These are phyloP conservation scores for Neotropicomus parvogracilis DNA, from an alignment of 1,284 basidiomycete species.

Conservation along the genomic window DNA sequence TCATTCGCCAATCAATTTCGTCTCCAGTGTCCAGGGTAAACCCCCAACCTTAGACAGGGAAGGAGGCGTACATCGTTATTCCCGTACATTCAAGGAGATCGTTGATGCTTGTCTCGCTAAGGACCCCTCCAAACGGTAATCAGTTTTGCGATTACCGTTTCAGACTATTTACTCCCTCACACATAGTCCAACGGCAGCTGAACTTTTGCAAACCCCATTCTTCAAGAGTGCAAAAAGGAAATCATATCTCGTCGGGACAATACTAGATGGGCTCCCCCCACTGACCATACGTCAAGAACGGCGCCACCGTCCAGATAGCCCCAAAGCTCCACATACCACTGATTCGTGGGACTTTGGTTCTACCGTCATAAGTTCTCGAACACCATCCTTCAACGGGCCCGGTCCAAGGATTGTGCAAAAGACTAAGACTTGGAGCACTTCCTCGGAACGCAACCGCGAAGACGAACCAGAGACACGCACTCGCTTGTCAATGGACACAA, in stretches of 20 bases:
- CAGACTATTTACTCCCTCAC: background rate
- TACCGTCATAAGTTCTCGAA: conserved; percentile 13
- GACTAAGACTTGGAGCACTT: conserved; percentile 1
- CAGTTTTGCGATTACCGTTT: background rate
- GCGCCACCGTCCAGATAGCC: conserved; percentile 16
- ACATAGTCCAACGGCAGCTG: conserved; percentile 66
- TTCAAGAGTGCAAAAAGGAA: conserved; percentile 77
- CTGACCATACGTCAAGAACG: conserved; percentile 66
- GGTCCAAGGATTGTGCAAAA: conserved; percentile 6
- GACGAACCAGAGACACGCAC: conserved; percentile 6
- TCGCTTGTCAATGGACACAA: conserved; percentile 2
- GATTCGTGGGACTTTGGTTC: conserved; percentile 34
- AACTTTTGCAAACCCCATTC: conserved; percentile 76
- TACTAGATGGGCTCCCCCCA: conserved; percentile 70
- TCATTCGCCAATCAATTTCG: conserved; percentile 15
- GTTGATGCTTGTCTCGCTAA: conserved; percentile 80
- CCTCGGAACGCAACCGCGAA: conserved; percentile 6
- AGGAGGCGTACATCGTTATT: conserved; percentile 74
- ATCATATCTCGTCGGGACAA: conserved; percentile 66
- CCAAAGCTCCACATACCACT: conserved; percentile 20
- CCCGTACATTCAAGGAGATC: conserved; percentile 77
- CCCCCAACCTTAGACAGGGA: conserved; percentile 73
- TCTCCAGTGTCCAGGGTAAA: conserved; percentile 59
- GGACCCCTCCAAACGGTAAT: conserved; percentile 69
- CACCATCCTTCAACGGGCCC: conserved; percentile 8